Evolutionary conservation across 208 protist genomes (phyloP).

Genomic region (Crithidia brevicula): DNA sequence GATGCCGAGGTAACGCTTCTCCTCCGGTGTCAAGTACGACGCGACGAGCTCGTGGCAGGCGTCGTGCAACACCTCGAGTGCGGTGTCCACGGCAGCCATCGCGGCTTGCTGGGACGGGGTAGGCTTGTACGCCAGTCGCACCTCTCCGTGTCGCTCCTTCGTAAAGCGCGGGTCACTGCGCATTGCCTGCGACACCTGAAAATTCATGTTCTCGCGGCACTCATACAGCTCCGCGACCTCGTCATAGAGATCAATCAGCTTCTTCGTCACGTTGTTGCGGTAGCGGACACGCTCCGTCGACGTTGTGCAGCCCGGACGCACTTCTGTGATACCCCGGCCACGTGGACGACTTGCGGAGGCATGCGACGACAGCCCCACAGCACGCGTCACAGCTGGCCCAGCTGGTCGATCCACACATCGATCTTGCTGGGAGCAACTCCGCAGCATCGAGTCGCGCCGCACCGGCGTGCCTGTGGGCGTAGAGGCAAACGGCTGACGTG

Average conservation of each 20-base stretch:
- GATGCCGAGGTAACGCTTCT: constrained; percentile 85
- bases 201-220: constrained; percentile 48
- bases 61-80: constrained; percentile 46
- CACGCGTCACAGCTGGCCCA: no score
- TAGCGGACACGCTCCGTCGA: constrained; percentile 39
- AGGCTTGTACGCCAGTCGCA: constrained; percentile 44
- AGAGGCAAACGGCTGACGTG: constrained; percentile 2
- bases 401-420: no score
- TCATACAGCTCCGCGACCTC: constrained; percentile 54
- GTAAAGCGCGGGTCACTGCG: constrained; percentile 67
- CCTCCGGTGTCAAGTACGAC: constrained; percentile 68
- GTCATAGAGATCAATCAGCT: constrained; percentile 65
- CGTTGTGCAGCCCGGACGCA: constrained; percentile 27
- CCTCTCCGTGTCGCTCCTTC: constrained; percentile 43
- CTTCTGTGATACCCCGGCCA: constrained; percentile 14
- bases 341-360: background rate
- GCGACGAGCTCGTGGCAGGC: constrained; percentile 68
- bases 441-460: no score
- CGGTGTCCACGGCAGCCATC: constrained; percentile 39
- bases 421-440: no score
- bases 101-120: constrained; percentile 62
- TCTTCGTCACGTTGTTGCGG: constrained; percentile 57
- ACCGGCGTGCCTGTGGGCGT: background rate
- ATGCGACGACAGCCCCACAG: no score
- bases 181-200: constrained; percentile 65